Evolutionary conservation across 345 rosid genomes (phyloP).

Genomic region (Murraya paniculata): DNA sequence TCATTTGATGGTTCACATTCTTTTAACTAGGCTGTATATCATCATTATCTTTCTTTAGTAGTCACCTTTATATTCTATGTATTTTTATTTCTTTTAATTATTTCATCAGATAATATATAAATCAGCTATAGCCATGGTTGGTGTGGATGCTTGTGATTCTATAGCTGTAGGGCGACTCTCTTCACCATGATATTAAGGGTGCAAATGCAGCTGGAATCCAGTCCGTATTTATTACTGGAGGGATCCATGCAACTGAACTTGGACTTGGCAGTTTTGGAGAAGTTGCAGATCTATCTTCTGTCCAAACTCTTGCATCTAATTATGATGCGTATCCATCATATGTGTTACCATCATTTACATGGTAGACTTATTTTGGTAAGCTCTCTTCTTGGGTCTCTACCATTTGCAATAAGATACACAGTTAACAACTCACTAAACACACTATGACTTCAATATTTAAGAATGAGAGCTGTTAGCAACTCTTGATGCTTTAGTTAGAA

Average conservation of each 20-base stretch:
- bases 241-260: conserved; percentile 79
- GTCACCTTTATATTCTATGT: background rate
- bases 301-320: conserved; percentile 55
- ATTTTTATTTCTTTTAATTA: background rate
- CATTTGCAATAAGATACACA: background rate
- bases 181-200: conserved; percentile 89
- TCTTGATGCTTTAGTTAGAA: background rate
- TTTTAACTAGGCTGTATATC: background rate
- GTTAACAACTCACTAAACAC: no score
- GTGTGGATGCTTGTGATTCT: conserved; percentile 51
- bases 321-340: conserved; percentile 62
- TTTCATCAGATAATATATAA: conserved; percentile 69
- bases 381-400: background rate
- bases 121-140: conserved; percentile 70
- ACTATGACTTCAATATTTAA: no score
- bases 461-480: background rate
- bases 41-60: background rate
- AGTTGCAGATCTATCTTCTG: conserved; percentile 53
- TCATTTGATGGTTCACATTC: background rate
- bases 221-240: conserved; percentile 67
- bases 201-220: conserved; percentile 82
- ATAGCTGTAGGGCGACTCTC: conserved; percentile 89
- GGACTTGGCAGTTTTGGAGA: conserved; percentile 62
- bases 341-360: conserved; percentile 66
- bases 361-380: conserved; percentile 40